Percentiles rank a stretch among this genome's conserved stretches.
Conservation (phyloP, 1,284 basidiomycete genomes). For the Jaminaea rosea region DNA sequence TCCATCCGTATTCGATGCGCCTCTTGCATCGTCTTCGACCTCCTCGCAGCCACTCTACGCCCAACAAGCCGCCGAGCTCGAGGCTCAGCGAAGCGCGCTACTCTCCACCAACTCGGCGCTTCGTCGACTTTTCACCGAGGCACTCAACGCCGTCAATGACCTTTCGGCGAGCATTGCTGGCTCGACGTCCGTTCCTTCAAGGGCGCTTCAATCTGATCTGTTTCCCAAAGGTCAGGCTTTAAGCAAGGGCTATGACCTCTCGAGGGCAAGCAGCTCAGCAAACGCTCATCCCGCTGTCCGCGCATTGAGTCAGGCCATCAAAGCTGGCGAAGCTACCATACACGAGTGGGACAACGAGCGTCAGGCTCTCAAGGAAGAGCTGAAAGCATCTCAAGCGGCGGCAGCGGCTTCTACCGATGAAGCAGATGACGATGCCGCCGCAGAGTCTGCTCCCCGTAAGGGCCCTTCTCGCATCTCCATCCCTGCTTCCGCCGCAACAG, state of each 20-base stretch:
- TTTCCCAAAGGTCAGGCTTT: neutral
- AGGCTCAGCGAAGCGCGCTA: neutral
- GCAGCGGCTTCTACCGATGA: too few relatives aligned
- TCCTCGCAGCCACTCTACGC: neutral
- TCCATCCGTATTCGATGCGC: neutral
- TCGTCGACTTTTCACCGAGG: neutral
- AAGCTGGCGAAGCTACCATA: neutral
- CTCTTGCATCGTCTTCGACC: too few relatives aligned
- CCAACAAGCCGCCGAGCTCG: neutral
- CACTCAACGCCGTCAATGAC: neutral
- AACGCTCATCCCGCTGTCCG: neutral
- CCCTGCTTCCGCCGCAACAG: too few relatives aligned
- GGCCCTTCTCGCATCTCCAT: too few relatives aligned
- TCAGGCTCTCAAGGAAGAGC: neutral
- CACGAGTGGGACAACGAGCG: neutral
- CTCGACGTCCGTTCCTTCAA: neutral
- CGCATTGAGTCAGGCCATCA: neutral
- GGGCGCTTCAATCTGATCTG: neutral
- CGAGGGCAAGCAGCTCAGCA: neutral
- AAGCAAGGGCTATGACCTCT: neutral
- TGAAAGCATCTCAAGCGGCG: too few relatives aligned
- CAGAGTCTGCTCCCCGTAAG: too few relatives aligned
- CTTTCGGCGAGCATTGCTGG: neutral
- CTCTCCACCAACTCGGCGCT: neutral
- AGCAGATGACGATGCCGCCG: too few relatives aligned